Percentiles rank a stretch among this genome's conserved stretches.
phyloP scores from a whole-genome alignment of 176 grass and related monocot genomes.

The Triticum urartu region DNA sequence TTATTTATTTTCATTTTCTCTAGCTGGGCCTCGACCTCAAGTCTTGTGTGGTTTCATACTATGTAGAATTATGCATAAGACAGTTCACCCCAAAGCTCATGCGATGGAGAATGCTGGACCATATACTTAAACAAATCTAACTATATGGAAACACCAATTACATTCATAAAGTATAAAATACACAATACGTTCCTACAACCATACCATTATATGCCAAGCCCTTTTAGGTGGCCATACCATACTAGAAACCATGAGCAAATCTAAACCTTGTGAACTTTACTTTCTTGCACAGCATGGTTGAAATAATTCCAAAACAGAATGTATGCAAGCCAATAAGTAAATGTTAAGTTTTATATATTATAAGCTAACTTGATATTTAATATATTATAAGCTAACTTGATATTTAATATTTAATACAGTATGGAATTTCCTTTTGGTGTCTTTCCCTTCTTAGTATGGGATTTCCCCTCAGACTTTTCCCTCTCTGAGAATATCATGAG shows the following conservation, averaged over 20 bases:
- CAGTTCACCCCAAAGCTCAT: background rate
- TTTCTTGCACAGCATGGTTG: background rate
- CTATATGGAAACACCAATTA: background rate
- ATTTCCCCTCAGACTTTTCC: background rate
- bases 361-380: background rate
- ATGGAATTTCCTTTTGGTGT: background rate
- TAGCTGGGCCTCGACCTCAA: background rate
- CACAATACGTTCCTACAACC: background rate
- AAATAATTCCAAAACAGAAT: conserved; percentile 7
- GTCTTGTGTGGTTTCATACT: background rate
- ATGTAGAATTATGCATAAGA: background rate
- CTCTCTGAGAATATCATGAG: background rate
- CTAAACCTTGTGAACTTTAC: background rate
- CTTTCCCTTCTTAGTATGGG: background rate
- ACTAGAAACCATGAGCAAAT: background rate
- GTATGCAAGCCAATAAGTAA: conserved; percentile 4
- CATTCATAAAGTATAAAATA: background rate
- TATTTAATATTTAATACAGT: background rate
- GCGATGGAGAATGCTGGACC: background rate
- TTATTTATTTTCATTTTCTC: background rate
- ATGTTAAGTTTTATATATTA: background rate
- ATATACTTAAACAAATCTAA: no score
- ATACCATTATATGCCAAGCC: background rate
- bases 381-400: background rate
- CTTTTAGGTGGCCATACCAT: background rate